Evolutionary conservation across 2,329 filamentous ascomycete species (phyloP), one percentile per base, ranked within the genome.

Genomic region (Colletotrichum brevisporum): DNA sequence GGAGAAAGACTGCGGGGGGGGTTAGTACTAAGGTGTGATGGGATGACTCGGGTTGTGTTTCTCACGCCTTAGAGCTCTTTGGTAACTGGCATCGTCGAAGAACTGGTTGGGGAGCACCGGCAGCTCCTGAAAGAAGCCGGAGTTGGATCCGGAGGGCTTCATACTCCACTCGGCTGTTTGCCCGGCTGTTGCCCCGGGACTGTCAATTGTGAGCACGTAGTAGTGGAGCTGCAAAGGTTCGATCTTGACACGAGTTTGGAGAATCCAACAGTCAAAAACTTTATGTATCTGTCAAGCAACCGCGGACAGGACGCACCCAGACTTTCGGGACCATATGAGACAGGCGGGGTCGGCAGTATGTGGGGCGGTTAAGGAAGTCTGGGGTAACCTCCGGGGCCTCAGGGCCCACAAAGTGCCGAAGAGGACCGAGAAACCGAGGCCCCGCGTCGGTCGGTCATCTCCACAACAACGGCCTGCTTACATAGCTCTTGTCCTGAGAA

Each of bases 1-100:
- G 83, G 9, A 89, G 77, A 68, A 88, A 88, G 10, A 88, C 86
- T n/a, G n/a, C n/a, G n/a, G n/a, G n/a, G n/a, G n/a, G n/a, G n/a
- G n/a, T n/a, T n/a, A n/a, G n/a, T n/a, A n/a, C n/a, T n/a, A n/a
- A n/a, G n/a, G n/a, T n/a, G n/a, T n/a, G n/a, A n/a, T n/a, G n/a
- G n/a, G n/a, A n/a, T n/a, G n/a, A n/a, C 4, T 31, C 27, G 27
- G 27, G 4, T 8, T 13, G 10, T 27, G 71, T 52, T 18, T 74
- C 82, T 72, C 75, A 89, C 88, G 78, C 57, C 82, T 81, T 36
- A 89, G 79, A n/a, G 84, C 80, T 39, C 88, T 81, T 73, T 84
- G 83, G 27, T 87, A 83, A 60, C 83, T 85, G 6, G 77, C 78
- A 75, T 90, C 88, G 43, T 90, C 85, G 51, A 85, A 77, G 67